These are phyloP conservation scores for Biscutella laevigata DNA, from an alignment of 441 rosid species.

Conservation along the genomic window DNA sequence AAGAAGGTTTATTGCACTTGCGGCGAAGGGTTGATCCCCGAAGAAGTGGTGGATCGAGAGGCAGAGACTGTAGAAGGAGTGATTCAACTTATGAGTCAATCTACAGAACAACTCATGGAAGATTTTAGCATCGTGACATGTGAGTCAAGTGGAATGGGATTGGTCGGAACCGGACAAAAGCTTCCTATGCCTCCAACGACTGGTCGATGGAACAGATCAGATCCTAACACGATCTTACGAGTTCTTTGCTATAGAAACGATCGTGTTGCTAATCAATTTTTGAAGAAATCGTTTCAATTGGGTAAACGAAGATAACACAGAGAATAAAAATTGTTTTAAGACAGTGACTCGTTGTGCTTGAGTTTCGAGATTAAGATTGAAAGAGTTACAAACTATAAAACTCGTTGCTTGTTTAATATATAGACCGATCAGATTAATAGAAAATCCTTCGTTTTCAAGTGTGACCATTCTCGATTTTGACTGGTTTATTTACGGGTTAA, in stretches of 20 bases:
- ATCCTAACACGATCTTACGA: conserved; percentile 69
- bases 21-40: conserved; percentile 64
- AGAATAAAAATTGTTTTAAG: background rate
- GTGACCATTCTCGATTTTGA: too few species aligned
- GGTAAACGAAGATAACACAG: conserved; percentile 44
- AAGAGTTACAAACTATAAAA: background rate
- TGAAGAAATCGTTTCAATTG: conserved; percentile 64
- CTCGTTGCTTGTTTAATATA: background rate
- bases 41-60: conserved; percentile 57
- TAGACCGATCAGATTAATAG: background rate
- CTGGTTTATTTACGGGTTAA: too few species aligned
- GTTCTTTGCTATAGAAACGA: conserved; percentile 73
- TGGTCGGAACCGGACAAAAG: conserved; percentile 43
- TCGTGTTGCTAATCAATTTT: conserved; percentile 49
- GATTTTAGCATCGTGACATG: conserved; percentile 59
- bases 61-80: conserved; percentile 74
- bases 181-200: conserved; percentile 84
- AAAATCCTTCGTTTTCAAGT: background rate
- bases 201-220: conserved; percentile 66
- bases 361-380: background rate
- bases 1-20: conserved; percentile 57
- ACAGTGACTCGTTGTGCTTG: background rate
- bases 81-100: conserved; percentile 51
- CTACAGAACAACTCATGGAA: conserved; percentile 65
- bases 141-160: conserved; percentile 58